These are phyloP conservation scores for Eleusine coracana DNA, from an alignment of 176 grass and related monocot species.

Conservation along the genomic window DNA sequence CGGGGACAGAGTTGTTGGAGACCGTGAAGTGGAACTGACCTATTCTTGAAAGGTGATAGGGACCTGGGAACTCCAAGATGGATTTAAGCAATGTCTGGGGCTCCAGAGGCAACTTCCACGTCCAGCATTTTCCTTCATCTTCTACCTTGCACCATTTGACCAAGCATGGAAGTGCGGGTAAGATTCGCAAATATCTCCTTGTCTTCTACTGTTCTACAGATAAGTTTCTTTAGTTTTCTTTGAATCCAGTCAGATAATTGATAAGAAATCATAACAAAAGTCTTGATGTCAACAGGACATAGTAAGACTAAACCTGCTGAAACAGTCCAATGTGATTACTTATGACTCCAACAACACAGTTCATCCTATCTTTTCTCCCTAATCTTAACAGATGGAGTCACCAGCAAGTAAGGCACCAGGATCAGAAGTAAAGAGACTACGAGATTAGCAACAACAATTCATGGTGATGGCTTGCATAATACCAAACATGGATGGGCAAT, in stretches of 20 bases:
- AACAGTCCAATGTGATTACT: slow-evolving; percentile 27
- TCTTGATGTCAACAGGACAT: slow-evolving; percentile 28
- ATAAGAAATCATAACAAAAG: slow-evolving; percentile 31
- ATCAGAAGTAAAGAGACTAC: slow-evolving; percentile 28
- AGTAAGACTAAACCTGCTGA: slow-evolving; percentile 15
- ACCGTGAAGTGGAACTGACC: slow-evolving; percentile 60
- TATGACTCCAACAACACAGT: slow-evolving; percentile 9
- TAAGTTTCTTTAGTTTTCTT: slow-evolving; percentile 27
- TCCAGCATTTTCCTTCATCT: slow-evolving; percentile 34
- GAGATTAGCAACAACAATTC: slow-evolving; percentile 20
- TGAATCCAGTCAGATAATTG: slow-evolving; percentile 27
- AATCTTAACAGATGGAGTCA: slow-evolving; percentile 34
- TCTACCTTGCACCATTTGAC: slow-evolving; percentile 34
- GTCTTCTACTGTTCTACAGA: not conserved
- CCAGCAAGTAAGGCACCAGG: slow-evolving; percentile 25
- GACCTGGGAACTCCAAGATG: slow-evolving; percentile 50
- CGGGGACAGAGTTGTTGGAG: slow-evolving; percentile 51
- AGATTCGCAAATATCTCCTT: slow-evolving; percentile 11
- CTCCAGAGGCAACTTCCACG: slow-evolving; percentile 35
- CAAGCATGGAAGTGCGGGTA: slow-evolving; percentile 40
- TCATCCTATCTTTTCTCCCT: not conserved
- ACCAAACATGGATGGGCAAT: slow-evolving; percentile 58
- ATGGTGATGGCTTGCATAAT: slow-evolving; percentile 16
- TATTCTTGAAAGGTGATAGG: slow-evolving; percentile 52
- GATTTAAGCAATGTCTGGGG: slow-evolving; percentile 55